Conservation (phyloP, 768 basidiomycete species). For the Paxillus ammoniavirescens region DNA sequence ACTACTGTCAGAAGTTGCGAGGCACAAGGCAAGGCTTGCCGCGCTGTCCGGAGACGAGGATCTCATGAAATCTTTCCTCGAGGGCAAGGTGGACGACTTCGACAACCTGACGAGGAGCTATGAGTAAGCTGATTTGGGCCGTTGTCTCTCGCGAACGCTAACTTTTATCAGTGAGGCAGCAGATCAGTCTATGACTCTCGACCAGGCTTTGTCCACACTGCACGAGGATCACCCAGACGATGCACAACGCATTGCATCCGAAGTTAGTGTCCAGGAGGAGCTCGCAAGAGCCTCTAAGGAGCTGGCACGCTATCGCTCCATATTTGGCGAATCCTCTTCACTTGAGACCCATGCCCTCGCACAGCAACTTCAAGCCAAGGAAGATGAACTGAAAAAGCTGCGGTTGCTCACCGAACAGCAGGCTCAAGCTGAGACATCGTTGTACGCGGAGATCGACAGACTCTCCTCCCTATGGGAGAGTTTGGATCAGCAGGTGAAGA, state of each 20-base stretch:
- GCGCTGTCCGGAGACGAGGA: constrained; percentile 70
- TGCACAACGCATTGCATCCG: constrained; percentile 45
- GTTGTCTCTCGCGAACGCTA: constrained; percentile 5
- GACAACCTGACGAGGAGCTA: constrained; percentile 56
- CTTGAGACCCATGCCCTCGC: constrained; percentile 53
- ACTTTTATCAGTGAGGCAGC: constrained; percentile 49
- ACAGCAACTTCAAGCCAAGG: constrained; percentile 59
- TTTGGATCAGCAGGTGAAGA: constrained; percentile 76
- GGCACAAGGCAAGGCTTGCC: constrained; percentile 76
- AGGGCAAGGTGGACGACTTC: constrained; percentile 49
- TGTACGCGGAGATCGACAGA: constrained; percentile 84
- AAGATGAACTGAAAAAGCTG: constrained; percentile 62
- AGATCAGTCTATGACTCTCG: constrained; percentile 46
- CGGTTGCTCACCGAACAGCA: constrained; percentile 64
- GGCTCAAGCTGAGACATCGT: constrained; percentile 63
- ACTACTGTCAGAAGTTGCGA: constrained; percentile 67
- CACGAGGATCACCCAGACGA: constrained; percentile 54
- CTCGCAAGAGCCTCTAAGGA: constrained; percentile 45
- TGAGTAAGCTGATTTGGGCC: constrained; percentile 39
- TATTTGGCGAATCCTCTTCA: constrained; percentile 57
- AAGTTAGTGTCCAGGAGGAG: constrained; percentile 50
- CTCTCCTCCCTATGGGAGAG: constrained; percentile 86
- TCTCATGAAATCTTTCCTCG: constrained; percentile 67
- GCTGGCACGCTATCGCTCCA: constrained; percentile 58
- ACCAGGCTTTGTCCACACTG: constrained; percentile 46